Conservation (phyloP, 495 filamentous ascomycete species). For the Recurvomyces mirabilis region DNA sequence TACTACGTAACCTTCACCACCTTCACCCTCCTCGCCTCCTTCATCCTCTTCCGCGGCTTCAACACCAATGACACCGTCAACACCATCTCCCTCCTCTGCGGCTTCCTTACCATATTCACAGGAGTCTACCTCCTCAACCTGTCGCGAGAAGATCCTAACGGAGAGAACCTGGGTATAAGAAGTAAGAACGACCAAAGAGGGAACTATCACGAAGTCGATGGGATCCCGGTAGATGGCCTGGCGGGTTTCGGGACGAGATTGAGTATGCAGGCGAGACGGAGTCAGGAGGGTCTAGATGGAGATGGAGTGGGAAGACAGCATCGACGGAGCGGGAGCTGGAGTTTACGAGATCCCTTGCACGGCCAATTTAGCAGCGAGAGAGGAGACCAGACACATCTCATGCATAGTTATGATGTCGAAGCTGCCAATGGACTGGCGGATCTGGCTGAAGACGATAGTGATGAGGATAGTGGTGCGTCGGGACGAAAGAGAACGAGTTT, state of each 20-base stretch:
- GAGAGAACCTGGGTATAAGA: constrained; percentile 47
- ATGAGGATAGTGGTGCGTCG: constrained; percentile 26
- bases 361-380: constrained; percentile 30
- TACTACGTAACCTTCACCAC: constrained; percentile 99
- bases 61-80: constrained; percentile 90
- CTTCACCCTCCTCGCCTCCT: constrained; percentile 83
- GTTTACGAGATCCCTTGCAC: constrained; percentile 27
- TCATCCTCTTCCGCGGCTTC: constrained; percentile 95
- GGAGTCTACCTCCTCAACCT: constrained; percentile 96
- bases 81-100: constrained; percentile 83
- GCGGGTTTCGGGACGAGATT: constrained; percentile 77
- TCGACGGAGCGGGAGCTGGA: constrained; percentile 42
- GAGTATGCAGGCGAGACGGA: constrained; percentile 82
- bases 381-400: constrained; percentile 66
- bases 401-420: constrained; percentile 55
- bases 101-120: constrained; percentile 93
- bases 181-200: constrained; percentile 32
- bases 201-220: constrained; percentile 48
- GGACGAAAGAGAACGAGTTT: constrained; percentile 30
- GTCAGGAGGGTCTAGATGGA: constrained; percentile 37
- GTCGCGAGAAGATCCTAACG: constrained; percentile 80
- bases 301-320: no score
- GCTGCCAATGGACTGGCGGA: constrained; percentile 45
- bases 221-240: constrained; percentile 80
- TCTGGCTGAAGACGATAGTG: constrained; percentile 59